A percentile compares a stretch with the other conserved stretches of the same genome.
Evolutionary conservation across 2,329 filamentous ascomycete genomes (phyloP).

Genomic region (Xylariaceae sp.): DNA sequence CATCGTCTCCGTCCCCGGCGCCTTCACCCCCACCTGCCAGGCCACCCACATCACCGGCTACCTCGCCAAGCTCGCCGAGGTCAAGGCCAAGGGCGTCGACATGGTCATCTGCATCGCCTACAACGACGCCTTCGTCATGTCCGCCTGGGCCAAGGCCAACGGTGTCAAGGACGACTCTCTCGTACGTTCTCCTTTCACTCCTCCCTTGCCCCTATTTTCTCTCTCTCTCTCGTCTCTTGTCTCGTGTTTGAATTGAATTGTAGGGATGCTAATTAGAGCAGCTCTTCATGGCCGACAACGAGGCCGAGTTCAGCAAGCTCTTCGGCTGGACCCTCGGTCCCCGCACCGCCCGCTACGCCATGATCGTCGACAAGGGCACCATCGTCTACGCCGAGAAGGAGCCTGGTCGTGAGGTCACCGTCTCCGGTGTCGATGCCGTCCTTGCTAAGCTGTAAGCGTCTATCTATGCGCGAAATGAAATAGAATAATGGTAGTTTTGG

Average conservation of each 20-base stretch:
- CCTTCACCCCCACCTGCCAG: conserved; percentile 85
- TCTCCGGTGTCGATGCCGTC: conserved; percentile 50
- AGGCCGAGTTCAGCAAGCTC: conserved; percentile 66
- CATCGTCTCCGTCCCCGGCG: conserved; percentile 56
- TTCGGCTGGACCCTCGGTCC: conserved; percentile 68
- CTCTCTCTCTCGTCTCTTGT: too few relatives aligned
- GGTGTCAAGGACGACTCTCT: conserved; percentile 63
- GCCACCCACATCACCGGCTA: conserved; percentile 76
- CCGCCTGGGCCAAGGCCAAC: conserved; percentile 86
- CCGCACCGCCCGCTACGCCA: conserved; percentile 71
- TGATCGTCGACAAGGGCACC: conserved; percentile 79
- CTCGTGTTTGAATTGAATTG: background rate
- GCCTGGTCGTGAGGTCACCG: conserved; percentile 37
- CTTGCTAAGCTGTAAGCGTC: conserved; percentile 46
- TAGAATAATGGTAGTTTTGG: background rate
- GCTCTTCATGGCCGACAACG: conserved; percentile 71
- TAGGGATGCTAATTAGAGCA: conserved; percentile 22
- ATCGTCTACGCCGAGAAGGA: conserved; percentile 76
- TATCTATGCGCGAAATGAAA: background rate
- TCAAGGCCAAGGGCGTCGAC: conserved; percentile 79
- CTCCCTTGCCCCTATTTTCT: too few relatives aligned
- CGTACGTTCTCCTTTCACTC: conserved; percentile 34
- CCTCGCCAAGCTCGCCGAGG: conserved; percentile 62
- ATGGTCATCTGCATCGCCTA: conserved; percentile 72
- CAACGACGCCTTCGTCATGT: conserved; percentile 86